Evolutionary conservation across 2,329 filamentous ascomycete genomes (phyloP), one percentile per base, ranked within the genome.

Genomic region (Neurospora sp.): DNA sequence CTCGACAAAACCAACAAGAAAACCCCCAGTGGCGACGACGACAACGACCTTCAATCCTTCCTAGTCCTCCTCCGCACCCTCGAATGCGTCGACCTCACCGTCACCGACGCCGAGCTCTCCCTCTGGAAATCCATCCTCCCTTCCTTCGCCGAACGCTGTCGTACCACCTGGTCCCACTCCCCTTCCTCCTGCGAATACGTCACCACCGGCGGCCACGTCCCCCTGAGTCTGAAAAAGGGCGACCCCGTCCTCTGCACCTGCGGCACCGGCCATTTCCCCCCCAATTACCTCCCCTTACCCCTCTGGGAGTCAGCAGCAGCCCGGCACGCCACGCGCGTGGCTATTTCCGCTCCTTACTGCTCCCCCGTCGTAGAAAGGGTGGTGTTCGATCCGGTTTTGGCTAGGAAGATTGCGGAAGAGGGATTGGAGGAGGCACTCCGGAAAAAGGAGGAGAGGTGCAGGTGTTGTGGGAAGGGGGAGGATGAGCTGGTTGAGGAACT

Each of bases 41-140:
- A 76, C 0, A 46, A 73, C 73, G 73, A 76, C 66, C 72, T 84
- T 17, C 76, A 80, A 19, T 71, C 76, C 0, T 84, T 85, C 72
- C 75, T 84, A 3, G 72, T 81, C 3, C 43, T 81, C 1, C 71
- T 82, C 1, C 76, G 78, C 15, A 75, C 77, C 10, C 75, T 82
- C 0, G 78, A 82, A 66, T 78, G 80, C 69, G 78, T 78, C 72
- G 78, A 75, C 13, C 73, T 82, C 15, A 75, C 68, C 1, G 80
- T 85, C 6, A 78, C 84, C 38, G 85, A 87, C 11, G 84, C 82
- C 19, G 90, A 91, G 46, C 79, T 93, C 1, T 77, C 84, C 1
- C 78, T 85, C 13, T 86, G 84, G 84, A 84, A 84, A 73, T 79
- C 76, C 42, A 69, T 76, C 1, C 75, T 86, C 3, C 83, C 84